Evolutionary conservation across 2,329 filamentous ascomycete genomes (phyloP), one percentile per base, ranked within the genome.

Genomic region (Sordariomycetes sp.): DNA sequence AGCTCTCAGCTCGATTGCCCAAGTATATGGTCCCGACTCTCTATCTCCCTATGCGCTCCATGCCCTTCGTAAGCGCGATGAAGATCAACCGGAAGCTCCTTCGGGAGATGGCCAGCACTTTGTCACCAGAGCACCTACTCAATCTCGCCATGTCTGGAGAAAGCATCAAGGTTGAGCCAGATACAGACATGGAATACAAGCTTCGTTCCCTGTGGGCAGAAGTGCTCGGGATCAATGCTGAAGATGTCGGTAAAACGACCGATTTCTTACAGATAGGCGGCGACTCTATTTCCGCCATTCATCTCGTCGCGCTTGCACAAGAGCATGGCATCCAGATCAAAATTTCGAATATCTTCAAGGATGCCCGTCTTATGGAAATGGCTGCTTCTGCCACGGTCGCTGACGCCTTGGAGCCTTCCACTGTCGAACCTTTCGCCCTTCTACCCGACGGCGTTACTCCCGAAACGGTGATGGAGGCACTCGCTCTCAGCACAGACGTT

Each of bases 271-370:
- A 53, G 2, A 48, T 67, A 0, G 66, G 66, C 8, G 66, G 66
- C 17, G 63, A 68, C 40, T 68, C 65, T 1, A 54, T 68, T 4
- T 36, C 53, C 3, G 64, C 65, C 3, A 72, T 70, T 60, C 61
- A 57, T 33, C 59, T 41, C 47, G 41, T 43, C 3, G 34, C 39
- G 2, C 38, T 51, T 14, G 57, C 59, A 6, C 49, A 62, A 23
- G 47, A 51, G n/a, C n/a, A n/a, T n/a, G n/a, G n/a, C n/a, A 27
- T 34, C 3, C 8, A 8, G 8, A 3, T 34, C 10, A 17, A 15
- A 11, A 17, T 34, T 3, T 9, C 8, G 10, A 18, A 34, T 12
- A 28, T 34, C 9, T 34, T 34, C 18, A 21, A 27, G 10, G 32
- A 34, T 12, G n/a, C 32, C 14, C 23, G 32, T 17, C 32, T 34